phyloP scores from a whole-genome alignment of 2,329 filamentous ascomycete genomes.

The Cephalotrichum gorgonifer region DNA sequence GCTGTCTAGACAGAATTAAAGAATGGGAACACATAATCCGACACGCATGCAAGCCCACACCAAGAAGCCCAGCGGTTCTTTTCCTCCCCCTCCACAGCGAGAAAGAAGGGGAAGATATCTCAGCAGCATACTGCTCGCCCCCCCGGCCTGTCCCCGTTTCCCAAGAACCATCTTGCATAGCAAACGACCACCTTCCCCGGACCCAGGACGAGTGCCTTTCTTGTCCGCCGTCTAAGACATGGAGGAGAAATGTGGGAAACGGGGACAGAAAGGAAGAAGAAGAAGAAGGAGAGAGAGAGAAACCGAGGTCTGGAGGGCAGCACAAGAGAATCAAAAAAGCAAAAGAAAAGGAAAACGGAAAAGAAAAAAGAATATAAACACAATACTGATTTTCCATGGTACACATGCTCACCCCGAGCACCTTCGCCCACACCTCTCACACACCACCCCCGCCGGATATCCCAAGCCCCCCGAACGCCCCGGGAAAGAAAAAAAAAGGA shows the following conservation, averaged over 20 bases:
- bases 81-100: too few species aligned
- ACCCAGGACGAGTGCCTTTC: background rate
- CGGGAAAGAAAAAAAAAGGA: background rate
- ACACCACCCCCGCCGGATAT: background rate
- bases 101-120: too few species aligned
- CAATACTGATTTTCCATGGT: slow-evolving; percentile 5
- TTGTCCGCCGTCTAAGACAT: background rate
- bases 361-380: slow-evolving; percentile 1
- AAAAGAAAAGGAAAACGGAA: slow-evolving; percentile 5
- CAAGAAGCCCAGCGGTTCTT: too few species aligned
- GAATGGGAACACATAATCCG: background rate
- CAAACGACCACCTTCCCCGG: background rate
- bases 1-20: background rate
- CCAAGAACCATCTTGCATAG: too few species aligned
- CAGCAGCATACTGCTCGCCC: too few species aligned
- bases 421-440: background rate
- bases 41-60: background rate
- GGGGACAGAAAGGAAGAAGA: background rate
- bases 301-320: background rate
- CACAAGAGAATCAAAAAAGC: background rate
- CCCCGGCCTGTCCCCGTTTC: too few species aligned
- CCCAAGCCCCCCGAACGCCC: background rate
- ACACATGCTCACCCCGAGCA: slow-evolving; percentile 3
- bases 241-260: background rate
- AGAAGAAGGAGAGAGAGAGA: background rate